A percentile compares a stretch with the other conserved stretches of the same genome.
These are phyloP conservation scores for Strigomonas galati DNA, from an alignment of 208 protist species.

Conservation along the genomic window DNA sequence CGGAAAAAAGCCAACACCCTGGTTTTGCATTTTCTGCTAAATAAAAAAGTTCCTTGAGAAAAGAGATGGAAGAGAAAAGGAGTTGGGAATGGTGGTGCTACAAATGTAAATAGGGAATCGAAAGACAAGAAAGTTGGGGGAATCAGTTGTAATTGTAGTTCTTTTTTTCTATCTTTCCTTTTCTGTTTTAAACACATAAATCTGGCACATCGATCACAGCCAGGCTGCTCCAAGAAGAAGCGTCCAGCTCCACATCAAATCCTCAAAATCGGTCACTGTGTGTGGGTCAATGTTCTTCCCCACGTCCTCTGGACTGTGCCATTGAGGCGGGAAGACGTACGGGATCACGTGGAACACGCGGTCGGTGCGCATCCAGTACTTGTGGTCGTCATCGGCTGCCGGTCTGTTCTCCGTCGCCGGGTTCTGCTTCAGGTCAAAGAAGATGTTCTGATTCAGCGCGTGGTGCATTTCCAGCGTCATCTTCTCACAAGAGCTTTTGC, in stretches of 20 bases:
- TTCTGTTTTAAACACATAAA: too few relatives aligned
- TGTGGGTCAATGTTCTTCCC: constrained; percentile 45
- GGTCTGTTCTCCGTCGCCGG: constrained; percentile 9
- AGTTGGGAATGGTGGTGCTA: too few relatives aligned
- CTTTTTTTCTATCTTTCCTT: too few relatives aligned
- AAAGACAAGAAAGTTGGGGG: too few relatives aligned
- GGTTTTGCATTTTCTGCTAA: too few relatives aligned
- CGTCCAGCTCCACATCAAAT: constrained; percentile 37
- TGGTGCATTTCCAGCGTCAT: too few relatives aligned
- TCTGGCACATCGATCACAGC: not conserved
- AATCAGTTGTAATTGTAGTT: too few relatives aligned
- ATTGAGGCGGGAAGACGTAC: constrained; percentile 55
- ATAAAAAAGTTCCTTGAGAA: too few relatives aligned
- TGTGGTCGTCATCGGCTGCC: constrained; percentile 66
- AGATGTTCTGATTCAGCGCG: constrained; percentile 4
- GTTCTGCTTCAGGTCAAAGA: constrained; percentile 9
- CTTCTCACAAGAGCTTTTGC: too few relatives aligned
- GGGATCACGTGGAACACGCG: constrained; percentile 78
- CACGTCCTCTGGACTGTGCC: constrained; percentile 59
- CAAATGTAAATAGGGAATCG: too few relatives aligned
- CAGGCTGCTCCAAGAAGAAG: constrained; percentile 41
- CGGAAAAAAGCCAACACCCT: too few relatives aligned
- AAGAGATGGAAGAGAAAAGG: too few relatives aligned
- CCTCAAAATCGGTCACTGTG: constrained; percentile 38
- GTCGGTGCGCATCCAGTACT: constrained; percentile 70